Conservation (phyloP, 2,329 filamentous ascomycete species). For the Hymenoscyphus salicellus region DNA sequence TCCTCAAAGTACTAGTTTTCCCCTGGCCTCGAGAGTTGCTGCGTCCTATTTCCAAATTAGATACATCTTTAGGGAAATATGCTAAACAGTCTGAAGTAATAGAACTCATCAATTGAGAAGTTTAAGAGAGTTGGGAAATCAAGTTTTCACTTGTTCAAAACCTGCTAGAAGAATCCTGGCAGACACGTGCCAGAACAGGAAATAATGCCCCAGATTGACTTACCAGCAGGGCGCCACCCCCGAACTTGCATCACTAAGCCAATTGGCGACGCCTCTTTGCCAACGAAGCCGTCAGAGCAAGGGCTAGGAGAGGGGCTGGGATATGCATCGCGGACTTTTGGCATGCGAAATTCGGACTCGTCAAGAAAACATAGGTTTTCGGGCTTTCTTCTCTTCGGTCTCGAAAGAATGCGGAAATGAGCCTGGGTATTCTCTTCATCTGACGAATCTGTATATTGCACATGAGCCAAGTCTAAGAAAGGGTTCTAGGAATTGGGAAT, state of each 20-base stretch:
- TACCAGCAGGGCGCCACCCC: background rate
- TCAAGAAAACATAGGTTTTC: background rate
- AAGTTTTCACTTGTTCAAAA: background rate
- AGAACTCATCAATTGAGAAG: background rate
- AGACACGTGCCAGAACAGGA: too few relatives aligned
- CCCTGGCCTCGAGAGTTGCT: background rate
- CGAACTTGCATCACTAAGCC: conserved; percentile 25
- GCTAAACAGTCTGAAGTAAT: too few relatives aligned
- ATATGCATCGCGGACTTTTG: conserved; percentile 9
- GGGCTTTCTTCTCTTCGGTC: background rate
- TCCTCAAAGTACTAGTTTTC: background rate
- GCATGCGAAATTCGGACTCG: conserved; percentile 16
- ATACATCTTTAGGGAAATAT: too few relatives aligned
- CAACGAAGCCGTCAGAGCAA: conserved; percentile 32
- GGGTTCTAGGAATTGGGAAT: background rate
- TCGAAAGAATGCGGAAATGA: background rate
- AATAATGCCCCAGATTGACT: background rate
- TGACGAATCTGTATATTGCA: background rate
- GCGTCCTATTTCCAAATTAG: background rate
- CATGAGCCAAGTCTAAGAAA: background rate
- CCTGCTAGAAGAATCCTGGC: background rate
- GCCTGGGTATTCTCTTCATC: background rate
- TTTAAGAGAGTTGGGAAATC: conserved; percentile 4
- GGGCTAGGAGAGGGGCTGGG: background rate
- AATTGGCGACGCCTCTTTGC: conserved; percentile 26